These are phyloP conservation scores for Castanospermum australe DNA, from an alignment of 306 rosid species.

Conservation along the genomic window DNA sequence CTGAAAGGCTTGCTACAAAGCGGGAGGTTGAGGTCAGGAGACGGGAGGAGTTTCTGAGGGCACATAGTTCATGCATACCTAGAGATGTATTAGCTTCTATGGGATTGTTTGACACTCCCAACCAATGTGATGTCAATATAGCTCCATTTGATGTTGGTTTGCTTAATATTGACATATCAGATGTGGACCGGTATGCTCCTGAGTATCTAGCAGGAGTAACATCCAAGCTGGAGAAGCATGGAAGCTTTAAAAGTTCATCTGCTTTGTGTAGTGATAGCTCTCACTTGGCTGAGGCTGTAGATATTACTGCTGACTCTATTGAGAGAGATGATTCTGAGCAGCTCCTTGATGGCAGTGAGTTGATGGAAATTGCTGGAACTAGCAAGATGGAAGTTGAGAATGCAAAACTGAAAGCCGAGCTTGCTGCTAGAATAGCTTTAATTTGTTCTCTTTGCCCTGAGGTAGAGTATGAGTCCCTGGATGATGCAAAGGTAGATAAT, in stretches of 20 bases:
- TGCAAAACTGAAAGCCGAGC: conserved; percentile 98
- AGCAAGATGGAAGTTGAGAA: conserved; percentile 95
- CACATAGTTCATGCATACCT: conserved; percentile 65
- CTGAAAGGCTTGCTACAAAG: conserved; percentile 89
- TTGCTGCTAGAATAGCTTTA: conserved; percentile 83
- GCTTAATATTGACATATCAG: conserved; percentile 87
- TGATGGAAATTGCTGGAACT: conserved; percentile 94
- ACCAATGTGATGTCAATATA: conserved; percentile 90
- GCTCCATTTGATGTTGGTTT: conserved; percentile 81
- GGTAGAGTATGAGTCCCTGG: conserved; percentile 60
- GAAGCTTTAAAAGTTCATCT: conserved; percentile 55
- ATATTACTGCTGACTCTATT: conserved; percentile 42
- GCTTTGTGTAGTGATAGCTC: conserved; percentile 52
- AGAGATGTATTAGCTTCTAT: conserved; percentile 80
- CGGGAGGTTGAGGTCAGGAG: conserved; percentile 81
- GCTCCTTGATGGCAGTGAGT: conserved; percentile 67
- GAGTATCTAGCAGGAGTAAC: conserved; percentile 65
- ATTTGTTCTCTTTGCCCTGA: conserved; percentile 74
- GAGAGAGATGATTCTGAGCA: conserved; percentile 63
- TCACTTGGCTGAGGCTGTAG: conserved; percentile 60
- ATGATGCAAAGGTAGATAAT: conserved; percentile 63
- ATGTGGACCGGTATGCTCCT: conserved; percentile 86
- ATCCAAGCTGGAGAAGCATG: conserved; percentile 64
- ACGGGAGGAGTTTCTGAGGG: conserved; percentile 80
- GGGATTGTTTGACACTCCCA: conserved; percentile 86